A percentile compares a stretch with the other conserved stretches of the same genome.
phyloP scores from a whole-genome alignment of 2,329 filamentous ascomycete species.

The Sodiomyces alkalinus region DNA sequence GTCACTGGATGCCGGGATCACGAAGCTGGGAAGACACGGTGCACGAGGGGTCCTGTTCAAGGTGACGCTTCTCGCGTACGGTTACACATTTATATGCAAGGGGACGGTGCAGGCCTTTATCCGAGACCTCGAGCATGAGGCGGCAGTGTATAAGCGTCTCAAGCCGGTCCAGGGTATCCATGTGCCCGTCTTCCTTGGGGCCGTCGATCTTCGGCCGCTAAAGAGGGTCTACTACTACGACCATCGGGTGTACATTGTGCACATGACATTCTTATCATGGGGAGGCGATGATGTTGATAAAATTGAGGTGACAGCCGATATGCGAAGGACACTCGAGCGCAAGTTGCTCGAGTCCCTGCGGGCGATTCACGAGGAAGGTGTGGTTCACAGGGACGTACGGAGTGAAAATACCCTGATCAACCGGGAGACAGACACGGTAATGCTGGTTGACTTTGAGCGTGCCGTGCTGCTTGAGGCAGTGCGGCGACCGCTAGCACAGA shows the following conservation, averaged over 20 bases:
- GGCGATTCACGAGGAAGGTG: constrained; percentile 11
- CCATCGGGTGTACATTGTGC: constrained; percentile 15
- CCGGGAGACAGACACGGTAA: constrained; percentile 9
- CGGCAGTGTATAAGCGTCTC: constrained; percentile 18
- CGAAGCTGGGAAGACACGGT: constrained; percentile 13
- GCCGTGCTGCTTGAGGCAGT: constrained; percentile 9
- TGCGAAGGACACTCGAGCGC: constrained; percentile 5
- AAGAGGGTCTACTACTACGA: constrained; percentile 18
- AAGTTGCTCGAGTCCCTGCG: constrained; percentile 7
- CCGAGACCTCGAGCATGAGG: constrained; percentile 19
- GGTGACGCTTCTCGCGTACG: constrained; percentile 21
- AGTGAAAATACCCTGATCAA: constrained; percentile 14
- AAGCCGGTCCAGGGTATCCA: constrained; percentile 16
- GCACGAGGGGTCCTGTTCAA: constrained; percentile 23
- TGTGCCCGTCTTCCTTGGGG: constrained; percentile 22
- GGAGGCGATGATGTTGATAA: constrained; percentile 10
- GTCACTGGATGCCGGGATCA: constrained; percentile 16
- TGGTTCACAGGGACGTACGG: constrained; percentile 13
- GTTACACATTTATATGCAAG: constrained; percentile 28
- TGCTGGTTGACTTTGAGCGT: constrained; percentile 18
- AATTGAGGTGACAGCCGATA: no score
- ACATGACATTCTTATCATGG: constrained; percentile 20
- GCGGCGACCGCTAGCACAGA: constrained; percentile 8
- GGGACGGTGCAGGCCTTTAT: constrained; percentile 18
- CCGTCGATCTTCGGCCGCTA: constrained; percentile 18